Evolutionary conservation across 306 rosid genomes (phyloP), one percentile per base, ranked within the genome.

Genomic region (Cicer cuneatum): DNA sequence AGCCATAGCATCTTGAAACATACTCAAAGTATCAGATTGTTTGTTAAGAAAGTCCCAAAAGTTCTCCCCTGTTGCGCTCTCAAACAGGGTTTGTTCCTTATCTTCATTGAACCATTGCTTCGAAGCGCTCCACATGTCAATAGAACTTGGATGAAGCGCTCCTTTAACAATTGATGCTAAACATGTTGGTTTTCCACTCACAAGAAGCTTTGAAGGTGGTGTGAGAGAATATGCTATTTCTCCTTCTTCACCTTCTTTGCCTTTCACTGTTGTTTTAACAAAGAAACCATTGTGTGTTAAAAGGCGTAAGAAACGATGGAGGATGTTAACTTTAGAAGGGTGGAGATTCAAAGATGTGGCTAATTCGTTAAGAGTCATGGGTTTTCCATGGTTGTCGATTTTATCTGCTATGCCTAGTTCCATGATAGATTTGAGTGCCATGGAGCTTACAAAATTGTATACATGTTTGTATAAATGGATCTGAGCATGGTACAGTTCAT

Each of bases 331-430:
- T 69, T 77, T 86, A 2, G 80, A 19, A 0, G 76, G 86, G 66
- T 59, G 83, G 48, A 89, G 73, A 1, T 87, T 78, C 35, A 89
- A 79, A 0, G 82, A 66, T 1, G 85, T 58, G 68, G 81, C 74
- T 46, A 89, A 42, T 11, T 85, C 72, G 1, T 69, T 13, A 11
- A 87, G 78, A 16, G 88, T 81, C 10, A 87, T 83, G 40, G 87
- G 81, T 69, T 82, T 74, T 19, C 86, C 88, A 14, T 89, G 80
- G 65, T 39, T 46, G 24, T 86, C 72, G 37, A 89, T 86, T 29
- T 15, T 19, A 60, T 89, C 87, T 0, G 89, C 89, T 49, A 86
- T 65, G 77, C 89, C 87, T 1, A 89, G 60, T 58, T 87, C 84
- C 76, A 85, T 39, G 0, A 64, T 84, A 8, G 78, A 77, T n/a